These are phyloP conservation scores for Pyrenochaeta sp. DNA, from an alignment of 2,329 filamentous ascomycete species.

Conservation along the genomic window DNA sequence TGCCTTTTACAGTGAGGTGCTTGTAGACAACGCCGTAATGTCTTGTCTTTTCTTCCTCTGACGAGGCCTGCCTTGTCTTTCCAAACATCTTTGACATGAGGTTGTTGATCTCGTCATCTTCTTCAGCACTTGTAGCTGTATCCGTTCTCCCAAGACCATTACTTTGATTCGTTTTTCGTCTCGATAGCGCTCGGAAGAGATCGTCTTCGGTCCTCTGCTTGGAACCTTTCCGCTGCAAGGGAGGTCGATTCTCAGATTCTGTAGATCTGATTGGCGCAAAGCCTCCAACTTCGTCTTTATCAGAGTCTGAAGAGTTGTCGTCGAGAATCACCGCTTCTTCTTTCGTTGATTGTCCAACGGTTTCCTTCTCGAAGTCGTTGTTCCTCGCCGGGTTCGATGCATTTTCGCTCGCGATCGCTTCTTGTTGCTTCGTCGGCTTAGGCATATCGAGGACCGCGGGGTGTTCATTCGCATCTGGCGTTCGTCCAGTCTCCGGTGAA, in stretches of 20 bases:
- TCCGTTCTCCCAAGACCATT: conserved; percentile 29
- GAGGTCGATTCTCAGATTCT: conserved; percentile 22
- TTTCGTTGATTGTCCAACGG: conserved; percentile 11
- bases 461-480: conserved; percentile 4
- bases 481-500: conserved; percentile 4
- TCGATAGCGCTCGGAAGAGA: conserved; percentile 58
- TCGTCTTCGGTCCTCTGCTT: conserved; percentile 59
- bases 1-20: conserved; percentile 68
- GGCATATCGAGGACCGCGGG: not conserved
- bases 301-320: conserved; percentile 27
- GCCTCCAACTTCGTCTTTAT: conserved; percentile 25
- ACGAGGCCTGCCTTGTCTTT: conserved; percentile 67
- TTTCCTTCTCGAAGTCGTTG: conserved; percentile 3
- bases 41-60: conserved; percentile 72
- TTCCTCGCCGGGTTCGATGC: not conserved
- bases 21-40: conserved; percentile 74
- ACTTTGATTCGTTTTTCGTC: conserved; percentile 53
- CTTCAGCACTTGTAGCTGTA: conserved; percentile 34
- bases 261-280: conserved; percentile 30
- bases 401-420: not conserved
- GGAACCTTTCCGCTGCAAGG: conserved; percentile 26
- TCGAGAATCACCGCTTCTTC: conserved; percentile 23
- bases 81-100: conserved; percentile 78
- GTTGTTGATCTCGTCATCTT: conserved; percentile 64
- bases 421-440: not conserved